phyloP scores from a whole-genome alignment of 2,329 filamentous ascomycete species.

The Cordyceps militaris region DNA sequence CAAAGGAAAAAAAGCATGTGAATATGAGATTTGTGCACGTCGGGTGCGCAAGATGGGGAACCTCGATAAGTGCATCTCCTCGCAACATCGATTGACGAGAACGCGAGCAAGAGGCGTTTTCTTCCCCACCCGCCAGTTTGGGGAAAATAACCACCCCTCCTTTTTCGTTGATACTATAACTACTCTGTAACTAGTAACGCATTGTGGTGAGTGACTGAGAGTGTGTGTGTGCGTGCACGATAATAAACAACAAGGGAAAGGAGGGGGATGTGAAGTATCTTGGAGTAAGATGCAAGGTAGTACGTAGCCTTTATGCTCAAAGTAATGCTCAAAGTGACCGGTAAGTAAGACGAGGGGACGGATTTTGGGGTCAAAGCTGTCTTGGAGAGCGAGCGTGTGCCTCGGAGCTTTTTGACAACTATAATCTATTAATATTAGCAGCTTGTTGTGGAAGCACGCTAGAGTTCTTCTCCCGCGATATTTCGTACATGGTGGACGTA shows the following conservation, averaged over 20 bases:
- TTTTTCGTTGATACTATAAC: not conserved
- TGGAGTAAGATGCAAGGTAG: not conserved
- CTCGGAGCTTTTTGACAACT: not conserved
- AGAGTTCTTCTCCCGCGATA: not conserved
- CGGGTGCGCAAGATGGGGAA: not conserved
- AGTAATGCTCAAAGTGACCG: too few relatives aligned
- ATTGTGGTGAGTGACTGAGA: not conserved
- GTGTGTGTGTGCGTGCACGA: not conserved
- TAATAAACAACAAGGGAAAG: not conserved
- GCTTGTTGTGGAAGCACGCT: not conserved
- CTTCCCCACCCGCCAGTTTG: not conserved
- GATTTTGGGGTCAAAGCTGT: not conserved
- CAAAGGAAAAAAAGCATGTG: conserved; percentile 1
- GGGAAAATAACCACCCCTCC: not conserved
- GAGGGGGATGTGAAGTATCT: not conserved
- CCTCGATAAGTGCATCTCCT: conserved; percentile 2
- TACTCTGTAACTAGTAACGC: too few relatives aligned
- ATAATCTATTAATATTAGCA: not conserved
- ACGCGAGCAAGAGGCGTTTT: conserved; percentile 4
- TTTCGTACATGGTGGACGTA: not conserved
- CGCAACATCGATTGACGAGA: conserved; percentile 4
- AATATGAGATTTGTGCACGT: not conserved
- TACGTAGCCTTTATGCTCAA: not conserved
- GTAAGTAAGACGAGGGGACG: too few relatives aligned
- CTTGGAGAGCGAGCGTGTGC: not conserved